Evolutionary conservation across 78 protist genomes (phyloP).

Genomic region (Andalucia godoyi): DNA sequence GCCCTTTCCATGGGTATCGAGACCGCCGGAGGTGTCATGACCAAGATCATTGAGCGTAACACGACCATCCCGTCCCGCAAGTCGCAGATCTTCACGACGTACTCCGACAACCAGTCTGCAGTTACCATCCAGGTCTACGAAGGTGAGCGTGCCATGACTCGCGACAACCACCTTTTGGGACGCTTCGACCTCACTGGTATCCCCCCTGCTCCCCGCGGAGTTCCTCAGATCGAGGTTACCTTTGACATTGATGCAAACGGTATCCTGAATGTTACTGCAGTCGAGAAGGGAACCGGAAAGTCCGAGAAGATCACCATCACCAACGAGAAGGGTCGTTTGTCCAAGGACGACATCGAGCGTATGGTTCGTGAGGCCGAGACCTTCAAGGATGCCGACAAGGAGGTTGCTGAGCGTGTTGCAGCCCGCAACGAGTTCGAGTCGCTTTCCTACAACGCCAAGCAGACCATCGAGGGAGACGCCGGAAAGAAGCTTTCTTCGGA

Average conservation of each 20-base stretch:
- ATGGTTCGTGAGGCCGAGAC: conserved; percentile 89
- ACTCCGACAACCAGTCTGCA: conserved; percentile 69
- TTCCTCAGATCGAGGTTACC: conserved; percentile 84
- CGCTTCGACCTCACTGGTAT: conserved; percentile 77
- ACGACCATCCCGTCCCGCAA: conserved; percentile 95
- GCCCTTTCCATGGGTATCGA: conserved; percentile 98
- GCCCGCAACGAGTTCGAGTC: neutral
- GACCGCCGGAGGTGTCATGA: conserved; percentile 98
- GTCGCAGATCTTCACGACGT: conserved; percentile 89
- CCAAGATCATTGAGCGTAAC: conserved; percentile 90
- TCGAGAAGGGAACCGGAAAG: conserved; percentile 78
- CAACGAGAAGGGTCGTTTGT: conserved; percentile 88
- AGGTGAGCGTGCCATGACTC: conserved; percentile 93
- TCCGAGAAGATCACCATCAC: conserved; percentile 80
- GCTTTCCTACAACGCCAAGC: too few relatives aligned
- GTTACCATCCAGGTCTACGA: conserved; percentile 90
- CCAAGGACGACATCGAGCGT: conserved; percentile 81
- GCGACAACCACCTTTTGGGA: conserved; percentile 87
- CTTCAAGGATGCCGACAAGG: conserved; percentile 26
- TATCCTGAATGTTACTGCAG: conserved; percentile 87
- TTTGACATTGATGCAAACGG: conserved; percentile 40
- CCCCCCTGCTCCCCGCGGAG: conserved; percentile 88
- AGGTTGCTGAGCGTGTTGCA: neutral
- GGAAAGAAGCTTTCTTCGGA: conserved; percentile 74
- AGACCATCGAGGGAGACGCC: conserved; percentile 12